Conservation (phyloP, 805 yeast genomes). For the Kregervanrija fluxuum region DNA sequence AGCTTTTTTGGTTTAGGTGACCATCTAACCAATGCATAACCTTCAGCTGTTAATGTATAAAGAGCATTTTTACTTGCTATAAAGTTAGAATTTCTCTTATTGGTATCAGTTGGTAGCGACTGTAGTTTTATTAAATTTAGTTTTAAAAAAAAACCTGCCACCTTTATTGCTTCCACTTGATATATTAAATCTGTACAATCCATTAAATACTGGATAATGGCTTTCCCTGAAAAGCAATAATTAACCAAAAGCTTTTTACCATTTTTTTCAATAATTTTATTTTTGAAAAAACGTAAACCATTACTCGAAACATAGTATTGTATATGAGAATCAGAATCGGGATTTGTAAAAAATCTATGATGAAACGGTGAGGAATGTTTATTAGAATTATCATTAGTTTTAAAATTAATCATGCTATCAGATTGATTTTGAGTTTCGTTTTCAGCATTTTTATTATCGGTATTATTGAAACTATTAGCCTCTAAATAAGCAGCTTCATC, state of each 20-base stretch:
- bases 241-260: slow-evolving; percentile 27
- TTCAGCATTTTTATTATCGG: not conserved
- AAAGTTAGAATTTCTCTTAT: slow-evolving; percentile 5
- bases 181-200: slow-evolving; percentile 76
- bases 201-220: slow-evolving; percentile 79
- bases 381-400: not conserved
- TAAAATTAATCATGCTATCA: not conserved
- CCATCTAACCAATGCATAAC: slow-evolving; percentile 20
- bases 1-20: not conserved
- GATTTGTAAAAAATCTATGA: slow-evolving; percentile 77
- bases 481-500: slow-evolving; percentile 4
- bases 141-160: slow-evolving; percentile 44
- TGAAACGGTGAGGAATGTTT: slow-evolving; percentile 50
- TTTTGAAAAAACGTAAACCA: slow-evolving; percentile 57
- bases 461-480: not conserved
- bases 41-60: slow-evolving; percentile 18
- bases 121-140: slow-evolving; percentile 36
- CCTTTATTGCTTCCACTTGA: slow-evolving; percentile 42
- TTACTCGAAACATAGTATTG: slow-evolving; percentile 67
- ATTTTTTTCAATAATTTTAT: slow-evolving; percentile 21
- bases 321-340: slow-evolving; percentile 73
- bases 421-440: not conserved
- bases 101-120: slow-evolving; percentile 21
- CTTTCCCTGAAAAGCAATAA: slow-evolving; percentile 66
- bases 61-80: slow-evolving; percentile 13